Evolutionary conservation across 2,329 filamentous ascomycete genomes (phyloP).

Genomic region (Aspergillus candidus): DNA sequence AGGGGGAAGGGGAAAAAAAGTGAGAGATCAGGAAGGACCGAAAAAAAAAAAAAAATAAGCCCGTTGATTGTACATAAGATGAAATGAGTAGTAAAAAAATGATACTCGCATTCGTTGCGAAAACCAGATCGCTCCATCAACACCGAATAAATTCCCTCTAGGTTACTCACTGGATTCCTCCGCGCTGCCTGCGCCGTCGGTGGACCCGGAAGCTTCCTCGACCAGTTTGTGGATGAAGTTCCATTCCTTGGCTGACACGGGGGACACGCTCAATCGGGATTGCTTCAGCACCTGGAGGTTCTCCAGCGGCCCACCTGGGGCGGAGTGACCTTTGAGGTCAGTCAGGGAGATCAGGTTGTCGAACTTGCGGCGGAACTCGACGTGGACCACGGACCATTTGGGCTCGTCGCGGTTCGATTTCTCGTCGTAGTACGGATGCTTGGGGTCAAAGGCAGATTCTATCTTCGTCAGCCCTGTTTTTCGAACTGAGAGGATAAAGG

Average conservation of each 20-base stretch:
- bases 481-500: background rate
- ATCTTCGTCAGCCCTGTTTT: slow-evolving; percentile 8
- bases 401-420: slow-evolving; percentile 63
- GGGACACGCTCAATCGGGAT: slow-evolving; percentile 69
- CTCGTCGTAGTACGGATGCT: slow-evolving; percentile 76
- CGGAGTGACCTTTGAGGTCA: slow-evolving; percentile 62
- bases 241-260: slow-evolving; percentile 44
- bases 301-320: slow-evolving; percentile 53
- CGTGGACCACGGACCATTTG: slow-evolving; percentile 85
- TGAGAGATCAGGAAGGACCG: too few species aligned
- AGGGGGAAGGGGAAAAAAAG: too few species aligned
- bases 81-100: slow-evolving; percentile 2
- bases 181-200: slow-evolving; percentile 5
- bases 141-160: background rate
- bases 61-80: slow-evolving; percentile 14
- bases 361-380: slow-evolving; percentile 81
- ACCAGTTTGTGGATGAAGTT: slow-evolving; percentile 37
- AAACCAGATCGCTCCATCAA: slow-evolving; percentile 1
- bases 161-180: slow-evolving; percentile 13
- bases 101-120: slow-evolving; percentile 5
- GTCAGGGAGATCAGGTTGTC: slow-evolving; percentile 61
- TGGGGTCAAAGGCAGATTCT: slow-evolving; percentile 66
- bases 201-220: slow-evolving; percentile 3
- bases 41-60: slow-evolving; percentile 1
- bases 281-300: slow-evolving; percentile 80